Percentiles rank a stretch among this genome's conserved stretches.
These are phyloP conservation scores for Quillaja saponaria DNA, from an alignment of 306 rosid species.

Conservation along the genomic window DNA sequence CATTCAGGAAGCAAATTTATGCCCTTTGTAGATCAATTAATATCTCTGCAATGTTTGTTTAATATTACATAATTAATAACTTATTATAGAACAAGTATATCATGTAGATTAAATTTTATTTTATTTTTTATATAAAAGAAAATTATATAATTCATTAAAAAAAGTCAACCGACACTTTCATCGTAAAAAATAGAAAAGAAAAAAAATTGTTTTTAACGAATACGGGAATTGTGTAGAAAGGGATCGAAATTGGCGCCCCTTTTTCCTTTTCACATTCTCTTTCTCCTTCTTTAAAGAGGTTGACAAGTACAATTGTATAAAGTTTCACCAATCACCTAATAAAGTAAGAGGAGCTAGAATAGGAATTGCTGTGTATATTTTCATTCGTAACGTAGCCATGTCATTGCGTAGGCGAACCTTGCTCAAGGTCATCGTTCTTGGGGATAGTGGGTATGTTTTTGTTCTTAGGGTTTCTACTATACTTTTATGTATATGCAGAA, in stretches of 20 bases:
- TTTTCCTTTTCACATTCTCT: conserved; percentile 12
- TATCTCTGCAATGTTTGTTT: too few relatives aligned
- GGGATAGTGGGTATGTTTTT: conserved; percentile 81
- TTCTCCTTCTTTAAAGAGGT: conserved; percentile 3
- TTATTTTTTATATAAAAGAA: too few relatives aligned
- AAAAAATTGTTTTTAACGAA: too few relatives aligned
- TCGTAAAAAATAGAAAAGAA: too few relatives aligned
- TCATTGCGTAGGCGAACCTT: conserved; percentile 84
- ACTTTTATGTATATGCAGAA: not conserved
- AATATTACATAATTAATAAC: too few relatives aligned
- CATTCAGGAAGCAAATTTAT: too few relatives aligned
- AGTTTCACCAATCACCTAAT: conserved; percentile 17
- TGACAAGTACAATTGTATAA: conserved; percentile 7
- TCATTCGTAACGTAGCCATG: conserved; percentile 47
- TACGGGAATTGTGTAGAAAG: conserved; percentile 21
- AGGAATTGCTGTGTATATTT: not conserved
- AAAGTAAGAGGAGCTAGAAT: not conserved
- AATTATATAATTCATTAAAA: too few relatives aligned
- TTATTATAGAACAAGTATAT: too few relatives aligned
- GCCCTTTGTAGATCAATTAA: too few relatives aligned
- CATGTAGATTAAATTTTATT: too few relatives aligned
- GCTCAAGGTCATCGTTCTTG: conserved; percentile 99
- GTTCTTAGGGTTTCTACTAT: conserved; percentile 35
- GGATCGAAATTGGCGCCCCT: conserved; percentile 54
- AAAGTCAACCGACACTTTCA: too few relatives aligned